phyloP scores from a whole-genome alignment of 1,139 yeast species.

The Pichia sp. region DNA sequence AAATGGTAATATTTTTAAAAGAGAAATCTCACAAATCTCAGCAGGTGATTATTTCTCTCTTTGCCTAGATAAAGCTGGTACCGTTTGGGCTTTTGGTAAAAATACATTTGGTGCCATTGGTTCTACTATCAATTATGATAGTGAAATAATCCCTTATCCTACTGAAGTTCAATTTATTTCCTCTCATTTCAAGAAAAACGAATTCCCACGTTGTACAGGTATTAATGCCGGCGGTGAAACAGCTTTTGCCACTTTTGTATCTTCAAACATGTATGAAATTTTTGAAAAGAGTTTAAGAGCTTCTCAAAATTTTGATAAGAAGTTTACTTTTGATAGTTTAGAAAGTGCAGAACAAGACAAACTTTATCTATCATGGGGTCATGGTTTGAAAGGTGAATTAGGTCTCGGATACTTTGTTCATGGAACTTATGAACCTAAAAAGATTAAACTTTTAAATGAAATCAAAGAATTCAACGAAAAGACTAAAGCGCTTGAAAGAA shows the following conservation, averaged over 20 bases:
- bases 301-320: constrained; percentile 6
- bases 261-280: constrained; percentile 28
- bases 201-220: constrained; percentile 37
- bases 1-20: constrained; percentile 30
- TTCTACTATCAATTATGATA: constrained; percentile 54
- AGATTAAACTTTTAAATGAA: constrained; percentile 44
- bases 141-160: constrained; percentile 67
- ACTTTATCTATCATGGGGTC: constrained; percentile 60
- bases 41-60: constrained; percentile 70
- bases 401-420: constrained; percentile 71
- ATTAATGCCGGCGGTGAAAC: constrained; percentile 67
- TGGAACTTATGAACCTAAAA: constrained; percentile 60
- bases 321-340: constrained; percentile 22
- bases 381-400: constrained; percentile 81
- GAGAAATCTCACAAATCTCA: constrained; percentile 54
- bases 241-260: constrained; percentile 45
- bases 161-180: constrained; percentile 38
- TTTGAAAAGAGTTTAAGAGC: constrained; percentile 26
- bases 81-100: constrained; percentile 77
- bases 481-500: constrained; percentile 31
- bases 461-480: constrained; percentile 36
- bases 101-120: constrained; percentile 82
- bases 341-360: constrained; percentile 25
- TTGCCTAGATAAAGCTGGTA: constrained; percentile 55
- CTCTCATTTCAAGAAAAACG: constrained; percentile 32